Evolutionary conservation across 2,329 filamentous ascomycete genomes (phyloP).

Genomic region (Biscogniauxia sp.): DNA sequence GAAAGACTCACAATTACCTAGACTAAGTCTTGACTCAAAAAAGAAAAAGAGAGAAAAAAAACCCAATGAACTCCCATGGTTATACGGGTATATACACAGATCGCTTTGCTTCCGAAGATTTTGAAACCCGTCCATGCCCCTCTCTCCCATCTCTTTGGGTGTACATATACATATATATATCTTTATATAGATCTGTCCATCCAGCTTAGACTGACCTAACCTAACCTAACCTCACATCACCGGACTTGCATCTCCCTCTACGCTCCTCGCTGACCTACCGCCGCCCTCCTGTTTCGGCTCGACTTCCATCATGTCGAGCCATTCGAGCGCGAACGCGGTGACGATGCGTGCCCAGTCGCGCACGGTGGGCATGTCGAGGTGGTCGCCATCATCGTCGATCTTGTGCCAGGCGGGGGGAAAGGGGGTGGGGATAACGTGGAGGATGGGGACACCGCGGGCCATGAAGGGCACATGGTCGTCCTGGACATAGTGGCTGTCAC

Average conservation of each 20-base stretch:
- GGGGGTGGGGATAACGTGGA: constrained; percentile 72
- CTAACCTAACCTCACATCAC: not conserved
- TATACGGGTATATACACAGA: not conserved
- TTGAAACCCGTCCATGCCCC: not conserved
- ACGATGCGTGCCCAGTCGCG: constrained; percentile 75
- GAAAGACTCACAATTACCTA: not conserved
- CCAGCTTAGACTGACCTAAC: not conserved
- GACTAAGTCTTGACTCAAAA: not conserved
- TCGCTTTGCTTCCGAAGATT: not conserved
- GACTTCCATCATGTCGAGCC: constrained; percentile 65
- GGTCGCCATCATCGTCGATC: constrained; percentile 67
- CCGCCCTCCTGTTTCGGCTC: constrained; percentile 24
- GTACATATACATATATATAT: no score
- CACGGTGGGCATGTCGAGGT: constrained; percentile 68
- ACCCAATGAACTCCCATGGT: not conserved
- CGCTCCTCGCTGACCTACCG: no score
- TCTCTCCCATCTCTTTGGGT: no score
- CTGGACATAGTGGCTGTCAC: constrained; percentile 42
- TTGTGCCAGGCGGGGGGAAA: constrained; percentile 74
- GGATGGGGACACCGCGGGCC: constrained; percentile 67
- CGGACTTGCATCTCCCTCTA: not conserved
- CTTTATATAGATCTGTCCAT: not conserved
- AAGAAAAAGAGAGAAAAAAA: no score
- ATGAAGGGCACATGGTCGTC: constrained; percentile 83
- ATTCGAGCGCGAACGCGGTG: constrained; percentile 73